These are phyloP conservation scores for Chaetomium fimeti DNA, from an alignment of 495 filamentous ascomycete species.

Conservation along the genomic window DNA sequence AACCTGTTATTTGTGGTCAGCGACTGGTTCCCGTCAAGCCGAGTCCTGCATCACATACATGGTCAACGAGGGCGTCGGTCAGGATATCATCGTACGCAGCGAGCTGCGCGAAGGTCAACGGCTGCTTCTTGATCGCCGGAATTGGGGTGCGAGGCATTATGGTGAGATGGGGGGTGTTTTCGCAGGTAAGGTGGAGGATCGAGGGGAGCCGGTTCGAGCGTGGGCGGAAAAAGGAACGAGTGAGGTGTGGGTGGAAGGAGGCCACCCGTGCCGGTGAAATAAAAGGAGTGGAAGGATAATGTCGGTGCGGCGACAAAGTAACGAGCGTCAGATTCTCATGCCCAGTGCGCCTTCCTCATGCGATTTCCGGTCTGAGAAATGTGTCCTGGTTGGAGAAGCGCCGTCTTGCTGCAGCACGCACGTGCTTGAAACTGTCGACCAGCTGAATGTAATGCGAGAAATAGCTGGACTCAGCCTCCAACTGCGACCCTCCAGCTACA, in stretches of 20 bases:
- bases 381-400: slow-evolving; percentile 6
- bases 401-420: slow-evolving; percentile 4
- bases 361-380: slow-evolving; percentile 8
- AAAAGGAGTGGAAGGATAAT: slow-evolving; percentile 16
- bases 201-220: background rate
- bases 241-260: slow-evolving; percentile 4
- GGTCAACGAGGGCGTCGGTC: slow-evolving; percentile 93
- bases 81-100: slow-evolving; percentile 93
- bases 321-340: slow-evolving; percentile 24
- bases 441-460: slow-evolving; percentile 21
- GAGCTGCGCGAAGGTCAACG: slow-evolving; percentile 79
- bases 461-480: slow-evolving; percentile 25
- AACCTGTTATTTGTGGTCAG: slow-evolving; percentile 52
- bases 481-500: slow-evolving; percentile 18
- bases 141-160: slow-evolving; percentile 27
- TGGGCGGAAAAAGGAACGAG: slow-evolving; percentile 4
- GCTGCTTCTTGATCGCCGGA: slow-evolving; percentile 55
- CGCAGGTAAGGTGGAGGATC: background rate
- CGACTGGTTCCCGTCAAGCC: slow-evolving; percentile 5
- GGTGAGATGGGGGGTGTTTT: background rate
- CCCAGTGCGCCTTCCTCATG: slow-evolving; percentile 28
- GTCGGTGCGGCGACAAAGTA: slow-evolving; percentile 13
- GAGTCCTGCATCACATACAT: slow-evolving; percentile 57
- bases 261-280: slow-evolving; percentile 15
- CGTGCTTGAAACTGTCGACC: slow-evolving; percentile 4